Evolutionary conservation across 495 filamentous ascomycete species (phyloP), one percentile per base, ranked within the genome.

Genomic region (Neurospora sublineolata): DNA sequence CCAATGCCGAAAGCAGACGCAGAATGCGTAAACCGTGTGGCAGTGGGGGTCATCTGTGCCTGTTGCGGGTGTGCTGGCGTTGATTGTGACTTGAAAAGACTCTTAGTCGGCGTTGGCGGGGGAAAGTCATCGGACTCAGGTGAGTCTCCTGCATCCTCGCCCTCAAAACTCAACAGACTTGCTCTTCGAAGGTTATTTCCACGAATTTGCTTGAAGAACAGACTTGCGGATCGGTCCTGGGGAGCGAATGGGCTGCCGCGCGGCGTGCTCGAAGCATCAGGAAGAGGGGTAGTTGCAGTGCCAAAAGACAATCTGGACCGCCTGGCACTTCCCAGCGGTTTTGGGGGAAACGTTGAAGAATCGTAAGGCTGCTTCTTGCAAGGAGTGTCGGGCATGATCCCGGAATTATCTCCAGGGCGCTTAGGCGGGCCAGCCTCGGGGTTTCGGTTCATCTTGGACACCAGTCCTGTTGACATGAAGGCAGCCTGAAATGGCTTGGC

Each of bases 51-150:
- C 67, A 64, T 75, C 75, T 30, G 74, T 74, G 72, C 72, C 64
- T 42, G 74, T 70, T 72, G 72, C 30, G 68, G 72, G 39, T 73
- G 72, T 9, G 52, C 74, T 40, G 75, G 75, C 12, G 74, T 71
- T 5, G 73, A 69, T 16, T 74, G 72, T 30, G 73, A 78, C 76
- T 75, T 82, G 76, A 74, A 74, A 36, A 85, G 78, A 74, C 89
- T 90, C 80, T 97, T 98, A 1, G 96, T 98, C 3, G 95, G 95
- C 12, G 95, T 99, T 11, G 94, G 94, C 30, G 94, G 94, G 33
- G 96, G 82, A 27, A 97, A 92, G 73, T 94, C 93, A 42, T 84
- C 86, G 60, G 74, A 69, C 20, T 87, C 86, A 11, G 82, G 85
- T 40, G 85, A 73, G 80, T 85, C 79, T 70, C 80, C 76, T 20